Evolutionary conservation across 1,139 yeast species (phyloP).

Genomic region (Hyphopichia wangnamkhiaoensis): DNA sequence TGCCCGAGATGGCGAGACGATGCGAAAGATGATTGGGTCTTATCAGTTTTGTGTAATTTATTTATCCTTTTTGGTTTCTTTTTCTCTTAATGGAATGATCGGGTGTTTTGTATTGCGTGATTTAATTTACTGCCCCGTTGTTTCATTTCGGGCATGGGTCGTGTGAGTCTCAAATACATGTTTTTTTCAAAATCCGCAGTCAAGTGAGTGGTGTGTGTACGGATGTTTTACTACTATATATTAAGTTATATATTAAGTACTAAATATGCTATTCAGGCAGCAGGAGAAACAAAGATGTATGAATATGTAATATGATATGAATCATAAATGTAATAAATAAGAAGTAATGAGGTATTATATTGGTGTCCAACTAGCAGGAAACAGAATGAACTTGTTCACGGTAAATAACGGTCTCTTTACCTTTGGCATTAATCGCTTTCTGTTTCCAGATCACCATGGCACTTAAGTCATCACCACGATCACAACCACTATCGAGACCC

Average conservation of each 20-base stretch:
- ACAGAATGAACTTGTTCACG: constrained; percentile 28
- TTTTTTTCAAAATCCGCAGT: too few relatives aligned
- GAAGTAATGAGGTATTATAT: background rate
- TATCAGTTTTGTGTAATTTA: background rate
- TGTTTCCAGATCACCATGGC: constrained; percentile 58
- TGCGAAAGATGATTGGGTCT: constrained; percentile 2
- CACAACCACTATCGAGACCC: constrained; percentile 86
- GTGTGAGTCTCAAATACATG: too few relatives aligned
- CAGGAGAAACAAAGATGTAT: too few relatives aligned
- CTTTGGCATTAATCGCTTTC: constrained; percentile 12
- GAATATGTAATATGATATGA: background rate
- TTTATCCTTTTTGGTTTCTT: too few relatives aligned
- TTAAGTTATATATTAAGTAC: too few relatives aligned
- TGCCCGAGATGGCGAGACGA: background rate
- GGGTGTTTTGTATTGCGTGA: too few relatives aligned
- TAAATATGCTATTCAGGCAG: too few relatives aligned
- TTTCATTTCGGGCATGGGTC: too few relatives aligned
- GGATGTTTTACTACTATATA: background rate
- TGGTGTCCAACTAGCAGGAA: constrained; percentile 13
- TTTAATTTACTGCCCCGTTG: too few relatives aligned
- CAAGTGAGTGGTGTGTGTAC: too few relatives aligned
- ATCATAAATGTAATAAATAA: background rate
- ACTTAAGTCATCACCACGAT: constrained; percentile 67
- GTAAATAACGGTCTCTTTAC: constrained; percentile 14
- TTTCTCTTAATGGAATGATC: too few relatives aligned